Evolutionary conservation across 352 stramenopile species (phyloP).

Genomic region (Globisporangium okanoganense): DNA sequence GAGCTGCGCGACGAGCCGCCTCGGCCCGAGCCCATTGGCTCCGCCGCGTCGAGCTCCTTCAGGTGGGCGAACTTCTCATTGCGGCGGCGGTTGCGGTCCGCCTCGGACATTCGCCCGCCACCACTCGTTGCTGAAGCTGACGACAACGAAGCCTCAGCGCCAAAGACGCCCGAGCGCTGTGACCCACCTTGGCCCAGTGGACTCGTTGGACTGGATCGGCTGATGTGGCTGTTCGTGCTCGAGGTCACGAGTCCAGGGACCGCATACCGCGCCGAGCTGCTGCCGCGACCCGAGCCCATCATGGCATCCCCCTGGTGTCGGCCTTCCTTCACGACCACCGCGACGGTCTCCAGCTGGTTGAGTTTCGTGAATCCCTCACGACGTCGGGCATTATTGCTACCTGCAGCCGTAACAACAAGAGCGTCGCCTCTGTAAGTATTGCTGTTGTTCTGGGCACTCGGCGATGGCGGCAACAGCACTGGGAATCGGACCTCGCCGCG

Average conservation of each 20-base stretch:
- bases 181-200: background rate
- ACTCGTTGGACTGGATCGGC: constrained; percentile 6
- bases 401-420: background rate
- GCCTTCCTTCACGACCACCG: constrained; percentile 2
- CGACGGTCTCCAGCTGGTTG: constrained; percentile 6
- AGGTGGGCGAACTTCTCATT: constrained; percentile 6
- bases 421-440: background rate
- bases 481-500: constrained; percentile 5
- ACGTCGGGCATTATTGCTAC: background rate
- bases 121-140: background rate
- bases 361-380: background rate
- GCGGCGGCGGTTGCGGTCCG: constrained; percentile 5
- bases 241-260: background rate
- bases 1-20: constrained; percentile 2
- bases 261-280: background rate
- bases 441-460: background rate
- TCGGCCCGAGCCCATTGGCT: background rate
- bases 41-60: constrained; percentile 8
- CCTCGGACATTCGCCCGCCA: background rate
- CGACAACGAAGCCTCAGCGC: background rate
- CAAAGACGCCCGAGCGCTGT: background rate
- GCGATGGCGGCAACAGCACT: background rate
- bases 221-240: background rate
- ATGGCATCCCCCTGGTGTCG: constrained; percentile 1
- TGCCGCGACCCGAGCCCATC: background rate